Conservation (phyloP, 129 eudicot genomes). For the Flaveria brownii region DNA sequence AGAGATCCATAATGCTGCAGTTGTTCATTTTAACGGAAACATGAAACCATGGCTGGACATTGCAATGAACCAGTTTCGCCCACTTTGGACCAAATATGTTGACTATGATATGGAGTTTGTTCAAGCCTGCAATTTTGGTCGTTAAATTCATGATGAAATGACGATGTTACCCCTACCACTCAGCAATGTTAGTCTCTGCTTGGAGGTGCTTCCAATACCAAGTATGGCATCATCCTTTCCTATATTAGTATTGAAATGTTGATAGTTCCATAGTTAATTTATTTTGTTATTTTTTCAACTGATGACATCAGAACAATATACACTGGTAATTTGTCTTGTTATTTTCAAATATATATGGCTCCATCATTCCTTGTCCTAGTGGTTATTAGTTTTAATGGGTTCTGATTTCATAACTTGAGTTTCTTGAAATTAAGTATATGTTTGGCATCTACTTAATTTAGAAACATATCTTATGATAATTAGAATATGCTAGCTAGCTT, state of each 20-base stretch:
- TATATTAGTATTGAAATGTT: constrained; percentile 34
- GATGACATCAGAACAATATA: constrained; percentile 28
- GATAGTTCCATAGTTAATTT: constrained; percentile 35
- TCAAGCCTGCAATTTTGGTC: constrained; percentile 81
- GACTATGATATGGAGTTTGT: constrained; percentile 81
- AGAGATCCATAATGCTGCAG: constrained; percentile 82
- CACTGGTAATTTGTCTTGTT: constrained; percentile 2
- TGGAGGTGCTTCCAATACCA: constrained; percentile 35
- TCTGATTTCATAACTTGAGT: no score
- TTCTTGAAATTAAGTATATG: no score
- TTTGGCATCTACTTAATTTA: no score
- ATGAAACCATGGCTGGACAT: constrained; percentile 95
- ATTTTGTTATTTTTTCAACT: constrained; percentile 25
- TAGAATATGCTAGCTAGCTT: no score
- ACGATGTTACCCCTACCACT: constrained; percentile 35
- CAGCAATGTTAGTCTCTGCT: constrained; percentile 35
- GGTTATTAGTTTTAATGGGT: no score
- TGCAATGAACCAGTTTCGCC: constrained; percentile 79
- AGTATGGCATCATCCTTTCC: constrained; percentile 43
- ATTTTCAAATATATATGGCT: background rate
- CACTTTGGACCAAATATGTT: constrained; percentile 82
- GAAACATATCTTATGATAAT: no score
- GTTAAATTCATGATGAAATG: constrained; percentile 25
- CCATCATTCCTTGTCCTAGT: background rate
- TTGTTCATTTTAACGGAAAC: constrained; percentile 84